Percentiles rank a stretch among this genome's conserved stretches.
Conservation (phyloP, 352 stramenopile species). For the Pythium brassicae region DNA sequence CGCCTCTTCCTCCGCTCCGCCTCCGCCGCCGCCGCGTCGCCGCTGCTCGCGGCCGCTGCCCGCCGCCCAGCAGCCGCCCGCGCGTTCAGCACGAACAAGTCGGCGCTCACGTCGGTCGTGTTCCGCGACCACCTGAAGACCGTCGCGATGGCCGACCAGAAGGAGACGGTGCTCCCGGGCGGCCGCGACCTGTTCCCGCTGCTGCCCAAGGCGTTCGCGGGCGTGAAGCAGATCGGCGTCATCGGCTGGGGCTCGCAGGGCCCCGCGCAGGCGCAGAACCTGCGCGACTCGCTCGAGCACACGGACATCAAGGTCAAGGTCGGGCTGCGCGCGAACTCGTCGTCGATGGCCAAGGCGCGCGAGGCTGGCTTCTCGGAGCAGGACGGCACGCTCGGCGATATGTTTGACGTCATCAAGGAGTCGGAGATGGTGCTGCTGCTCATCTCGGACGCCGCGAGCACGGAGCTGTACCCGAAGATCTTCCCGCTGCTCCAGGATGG, state of each 20-base stretch:
- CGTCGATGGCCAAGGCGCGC: constrained; percentile 73
- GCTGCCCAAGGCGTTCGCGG: constrained; percentile 94
- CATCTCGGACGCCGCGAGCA: constrained; percentile 95
- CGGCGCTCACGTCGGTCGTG: constrained; percentile 53
- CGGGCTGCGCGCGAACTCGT: constrained; percentile 78
- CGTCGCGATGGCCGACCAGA: constrained; percentile 69
- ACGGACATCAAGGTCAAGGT: constrained; percentile 91
- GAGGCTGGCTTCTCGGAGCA: constrained; percentile 93
- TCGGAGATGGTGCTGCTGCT: constrained; percentile 97
- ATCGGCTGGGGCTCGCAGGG: constrained; percentile 98
- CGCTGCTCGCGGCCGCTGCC: constrained; percentile 24
- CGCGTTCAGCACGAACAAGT: constrained; percentile 62
- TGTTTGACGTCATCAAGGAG: constrained; percentile 96
- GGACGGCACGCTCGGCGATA: constrained; percentile 92
- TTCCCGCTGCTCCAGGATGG: constrained; percentile 95
- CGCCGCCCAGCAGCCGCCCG: constrained; percentile 16
- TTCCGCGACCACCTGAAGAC: constrained; percentile 76
- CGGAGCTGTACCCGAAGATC: constrained; percentile 96
- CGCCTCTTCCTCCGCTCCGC: constrained; percentile 63
- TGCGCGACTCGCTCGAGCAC: constrained; percentile 94
- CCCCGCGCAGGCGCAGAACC: constrained; percentile 96
- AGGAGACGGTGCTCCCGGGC: constrained; percentile 72
- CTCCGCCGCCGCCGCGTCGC: constrained; percentile 29
- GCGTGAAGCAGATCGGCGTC: constrained; percentile 96
- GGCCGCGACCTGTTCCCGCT: constrained; percentile 93